Evolutionary conservation across 2,329 filamentous ascomycete genomes (phyloP).

Genomic region (Trichoderma sp.): DNA sequence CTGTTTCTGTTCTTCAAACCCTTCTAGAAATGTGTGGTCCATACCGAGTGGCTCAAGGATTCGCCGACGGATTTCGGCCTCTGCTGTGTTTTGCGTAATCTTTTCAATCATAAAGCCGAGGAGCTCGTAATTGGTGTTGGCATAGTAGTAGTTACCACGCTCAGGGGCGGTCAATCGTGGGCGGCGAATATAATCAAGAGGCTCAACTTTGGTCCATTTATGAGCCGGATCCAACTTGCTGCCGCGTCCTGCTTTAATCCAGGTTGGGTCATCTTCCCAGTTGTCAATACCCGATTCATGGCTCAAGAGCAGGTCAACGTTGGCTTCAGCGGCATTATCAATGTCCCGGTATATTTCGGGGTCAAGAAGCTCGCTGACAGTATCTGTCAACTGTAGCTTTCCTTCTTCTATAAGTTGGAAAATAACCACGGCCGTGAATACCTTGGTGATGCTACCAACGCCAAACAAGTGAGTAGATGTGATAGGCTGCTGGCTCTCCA

Average conservation of each 20-base stretch:
- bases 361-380: conserved; percentile 9
- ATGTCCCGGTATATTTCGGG: conserved; percentile 15
- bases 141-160: conserved; percentile 19
- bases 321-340: conserved; percentile 17
- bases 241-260: conserved; percentile 20
- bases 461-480: conserved; percentile 20
- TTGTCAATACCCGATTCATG: conserved; percentile 22
- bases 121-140: conserved; percentile 23
- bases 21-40: conserved; percentile 20
- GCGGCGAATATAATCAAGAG: conserved; percentile 22
- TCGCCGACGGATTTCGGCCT: conserved; percentile 18
- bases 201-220: conserved; percentile 21
- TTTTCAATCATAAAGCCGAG: conserved; percentile 21
- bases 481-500: conserved; percentile 5
- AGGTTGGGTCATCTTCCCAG: conserved; percentile 22
- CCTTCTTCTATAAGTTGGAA: conserved; percentile 23
- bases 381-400: conserved; percentile 19
- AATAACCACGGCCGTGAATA: conserved; percentile 21
- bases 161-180: conserved; percentile 20
- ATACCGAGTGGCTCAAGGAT: conserved; percentile 18
- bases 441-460: conserved; percentile 24
- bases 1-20: conserved; percentile 12
- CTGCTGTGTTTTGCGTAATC: conserved; percentile 12
- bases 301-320: conserved; percentile 10
- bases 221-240: conserved; percentile 16